Evolutionary conservation across 1,284 basidiomycete species (phyloP).

Genomic region (Bondarzewia mesenterica): DNA sequence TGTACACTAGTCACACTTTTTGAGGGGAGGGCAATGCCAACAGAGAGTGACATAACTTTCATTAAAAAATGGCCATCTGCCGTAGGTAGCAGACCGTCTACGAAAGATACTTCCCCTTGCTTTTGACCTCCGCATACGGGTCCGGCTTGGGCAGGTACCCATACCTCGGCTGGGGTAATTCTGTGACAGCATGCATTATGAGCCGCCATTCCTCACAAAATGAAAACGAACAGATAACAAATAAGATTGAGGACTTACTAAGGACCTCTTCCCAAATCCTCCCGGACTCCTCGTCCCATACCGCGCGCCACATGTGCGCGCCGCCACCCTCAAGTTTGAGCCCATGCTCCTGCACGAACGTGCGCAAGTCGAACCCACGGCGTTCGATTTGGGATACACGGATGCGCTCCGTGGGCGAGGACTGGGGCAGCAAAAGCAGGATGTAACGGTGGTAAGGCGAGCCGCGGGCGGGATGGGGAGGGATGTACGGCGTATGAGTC

Average conservation of each 20-base stretch:
- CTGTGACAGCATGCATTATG: constrained; percentile 25
- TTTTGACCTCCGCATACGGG: constrained; percentile 50
- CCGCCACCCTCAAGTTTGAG: constrained; percentile 56
- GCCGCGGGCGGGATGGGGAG: constrained; percentile 83
- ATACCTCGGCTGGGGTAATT: constrained; percentile 56
- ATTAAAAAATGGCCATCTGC: no score
- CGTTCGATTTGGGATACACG: constrained; percentile 37
- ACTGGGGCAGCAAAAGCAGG: constrained; percentile 69
- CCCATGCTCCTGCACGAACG: constrained; percentile 48
- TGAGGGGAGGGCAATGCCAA: no score
- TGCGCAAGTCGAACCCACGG: constrained; percentile 55
- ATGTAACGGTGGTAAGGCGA: constrained; percentile 85
- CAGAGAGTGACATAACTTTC: no score
- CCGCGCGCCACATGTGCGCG: constrained; percentile 77
- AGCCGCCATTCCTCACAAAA: background rate
- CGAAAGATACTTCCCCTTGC: constrained; percentile 38
- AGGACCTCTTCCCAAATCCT: constrained; percentile 61
- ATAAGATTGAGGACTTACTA: constrained; percentile 56
- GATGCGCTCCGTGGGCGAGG: constrained; percentile 26
- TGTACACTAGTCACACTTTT: no score
- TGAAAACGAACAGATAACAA: constrained; percentile 4
- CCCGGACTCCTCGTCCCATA: constrained; percentile 66
- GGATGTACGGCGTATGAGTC: constrained; percentile 65
- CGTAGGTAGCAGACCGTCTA: no score
- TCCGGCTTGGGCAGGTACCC: constrained; percentile 41